phyloP scores from a whole-genome alignment of 192 early-diverging fungal genomes.

The Rhizoclosmatium globosum region DNA sequence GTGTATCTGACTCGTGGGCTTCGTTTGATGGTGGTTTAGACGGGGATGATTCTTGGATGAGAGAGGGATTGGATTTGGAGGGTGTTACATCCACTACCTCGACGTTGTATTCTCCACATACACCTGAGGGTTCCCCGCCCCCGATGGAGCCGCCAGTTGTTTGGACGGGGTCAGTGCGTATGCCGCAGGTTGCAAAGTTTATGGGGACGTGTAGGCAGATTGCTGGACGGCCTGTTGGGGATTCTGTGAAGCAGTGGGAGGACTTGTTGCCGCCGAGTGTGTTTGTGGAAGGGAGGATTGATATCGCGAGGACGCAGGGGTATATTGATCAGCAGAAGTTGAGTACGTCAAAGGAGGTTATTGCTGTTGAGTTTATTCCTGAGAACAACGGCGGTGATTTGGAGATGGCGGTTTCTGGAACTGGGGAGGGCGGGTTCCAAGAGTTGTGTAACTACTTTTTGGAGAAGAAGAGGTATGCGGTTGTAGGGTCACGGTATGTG shows the following conservation, averaged over 20 bases:
- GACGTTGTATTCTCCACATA: neutral
- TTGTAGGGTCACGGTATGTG: conserved; percentile 69
- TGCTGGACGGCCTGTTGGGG: conserved; percentile 58
- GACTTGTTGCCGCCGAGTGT: conserved; percentile 65
- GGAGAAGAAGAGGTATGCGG: conserved; percentile 68
- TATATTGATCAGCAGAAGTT: conserved; percentile 66
- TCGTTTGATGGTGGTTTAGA: neutral
- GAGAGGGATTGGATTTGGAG: neutral
- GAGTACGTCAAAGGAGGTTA: conserved; percentile 65
- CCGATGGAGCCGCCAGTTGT: conserved; percentile 36
- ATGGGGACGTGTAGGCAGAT: conserved; percentile 64
- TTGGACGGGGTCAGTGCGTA: conserved; percentile 71
- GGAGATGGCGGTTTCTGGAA: conserved; percentile 9
- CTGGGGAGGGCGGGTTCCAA: conserved; percentile 50
- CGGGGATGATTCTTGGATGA: conserved; percentile 21
- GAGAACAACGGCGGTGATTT: conserved; percentile 16
- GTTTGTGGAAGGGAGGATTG: conserved; percentile 73
- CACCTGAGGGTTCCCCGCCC: conserved; percentile 39
- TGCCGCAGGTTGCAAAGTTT: conserved; percentile 73
- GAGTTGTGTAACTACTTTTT: conserved; percentile 70
- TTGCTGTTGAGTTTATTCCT: conserved; percentile 65
- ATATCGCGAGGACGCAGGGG: conserved; percentile 50
- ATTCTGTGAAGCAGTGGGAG: conserved; percentile 56
- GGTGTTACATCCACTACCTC: neutral
- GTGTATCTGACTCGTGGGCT: conserved; percentile 15